Base-by-base conservation (phyloP, 257 asterid genomes). In the Fraxinus quadrangulata region DNA sequence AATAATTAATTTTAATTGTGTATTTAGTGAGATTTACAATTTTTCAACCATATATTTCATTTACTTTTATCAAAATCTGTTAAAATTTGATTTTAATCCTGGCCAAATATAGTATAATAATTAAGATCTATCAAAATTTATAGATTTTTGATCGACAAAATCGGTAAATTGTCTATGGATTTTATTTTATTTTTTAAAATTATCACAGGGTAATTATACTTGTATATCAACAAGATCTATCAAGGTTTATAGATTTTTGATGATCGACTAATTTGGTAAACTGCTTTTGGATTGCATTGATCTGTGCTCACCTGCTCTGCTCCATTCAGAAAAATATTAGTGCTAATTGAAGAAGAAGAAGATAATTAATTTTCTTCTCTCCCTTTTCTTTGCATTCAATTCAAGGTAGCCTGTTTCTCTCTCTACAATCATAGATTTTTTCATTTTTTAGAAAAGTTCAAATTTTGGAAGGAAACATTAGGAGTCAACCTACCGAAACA, bases 401-500 rank as follows among this genome's bases (percentile, higher is more conserved):
- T 66, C 67, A 45, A 82, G 84, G 85, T 82, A 34, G 54, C 45
- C 13, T 65, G 71, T 68, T 71, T 47, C 24, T 36, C 67, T 56
- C 26, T 56, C 14, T 21, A 56, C 67, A n/a, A 8, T 3, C 1
- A 6, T 56, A 21, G 23, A 56, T 56, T 2, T 21, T n/a, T 61
- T 59, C n/a, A 0, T 6, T 33, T 33, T 33, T 4, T 0, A 6
- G 16, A 17, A 61, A 61, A 61, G 10, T 0, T 0, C 1, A 6
- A 61, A 23, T 61, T 23, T 61, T 9, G 33, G 34, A 54, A 63
- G 69, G 16, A 63, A 63, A 63, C 16, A 23, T 10, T 24, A 23
- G 81, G 63, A 83, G 85, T 84, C 82, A 84, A 84, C 85, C 72
- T 72, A 21, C 67, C 26, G 37, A 71, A 67, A 34, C 39, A 5